Conservation (phyloP, 2,329 filamentous ascomycete genomes). For the Colletotrichum truncatum region DNA sequence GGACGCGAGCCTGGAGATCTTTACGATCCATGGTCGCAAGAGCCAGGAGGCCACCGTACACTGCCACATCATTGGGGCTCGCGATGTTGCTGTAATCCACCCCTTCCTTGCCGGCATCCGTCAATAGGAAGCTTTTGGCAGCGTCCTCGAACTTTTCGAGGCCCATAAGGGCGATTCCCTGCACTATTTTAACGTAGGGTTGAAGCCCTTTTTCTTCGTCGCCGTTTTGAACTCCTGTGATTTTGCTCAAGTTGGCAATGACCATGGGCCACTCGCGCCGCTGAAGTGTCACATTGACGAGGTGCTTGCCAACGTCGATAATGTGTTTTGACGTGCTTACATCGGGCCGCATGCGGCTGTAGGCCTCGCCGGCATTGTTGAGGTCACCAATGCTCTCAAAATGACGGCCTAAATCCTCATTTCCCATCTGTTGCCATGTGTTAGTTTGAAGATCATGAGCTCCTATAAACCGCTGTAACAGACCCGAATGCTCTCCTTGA, state of each 20-base stretch:
- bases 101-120: conserved; percentile 50
- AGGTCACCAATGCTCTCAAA: conserved; percentile 83
- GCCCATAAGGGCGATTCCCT: conserved; percentile 60
- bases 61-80: conserved; percentile 86
- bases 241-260: conserved; percentile 68
- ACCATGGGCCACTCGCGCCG: conserved; percentile 81
- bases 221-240: conserved; percentile 57
- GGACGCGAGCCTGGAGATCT: conserved; percentile 77
- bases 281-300: conserved; percentile 80
- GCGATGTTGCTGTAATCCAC: conserved; percentile 74
- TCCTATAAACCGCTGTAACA: conserved; percentile 34
- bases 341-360: conserved; percentile 87
- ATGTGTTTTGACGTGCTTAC: conserved; percentile 87
- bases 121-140: conserved; percentile 74
- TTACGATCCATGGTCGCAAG: conserved; percentile 87
- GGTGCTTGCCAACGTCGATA: conserved; percentile 80
- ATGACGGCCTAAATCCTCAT: conserved; percentile 90
- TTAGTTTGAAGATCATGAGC: conserved; percentile 7
- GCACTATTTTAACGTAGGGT: conserved; percentile 61
- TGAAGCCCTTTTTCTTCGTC: conserved; percentile 59
- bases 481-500: conserved; percentile 96
- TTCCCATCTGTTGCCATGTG: conserved; percentile 76
- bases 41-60: conserved; percentile 90
- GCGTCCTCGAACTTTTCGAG: conserved; percentile 66
- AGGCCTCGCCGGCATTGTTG: conserved; percentile 77